Percentiles rank a stretch among this genome's conserved stretches.
Evolutionary conservation across 83 land plant species (phyloP).

Genomic region (Picea engelmannii): DNA sequence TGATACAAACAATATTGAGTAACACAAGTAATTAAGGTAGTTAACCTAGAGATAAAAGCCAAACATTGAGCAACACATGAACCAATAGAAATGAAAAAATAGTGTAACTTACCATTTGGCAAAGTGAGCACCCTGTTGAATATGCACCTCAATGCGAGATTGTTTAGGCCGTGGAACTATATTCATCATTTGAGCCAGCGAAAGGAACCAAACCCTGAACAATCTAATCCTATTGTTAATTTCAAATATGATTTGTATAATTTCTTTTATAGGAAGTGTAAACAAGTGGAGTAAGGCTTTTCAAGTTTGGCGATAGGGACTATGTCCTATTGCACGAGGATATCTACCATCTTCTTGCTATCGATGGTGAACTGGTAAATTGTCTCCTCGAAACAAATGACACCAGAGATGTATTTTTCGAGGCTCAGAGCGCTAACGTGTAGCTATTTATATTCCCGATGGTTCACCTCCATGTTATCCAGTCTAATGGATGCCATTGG

Average conservation of each 20-base stretch:
- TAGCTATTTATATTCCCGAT: slow-evolving; percentile 51
- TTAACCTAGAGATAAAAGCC: too few species aligned
- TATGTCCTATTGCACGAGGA: slow-evolving; percentile 45
- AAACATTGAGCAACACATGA: too few species aligned
- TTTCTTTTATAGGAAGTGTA: background rate
- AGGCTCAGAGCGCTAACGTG: slow-evolving; percentile 49
- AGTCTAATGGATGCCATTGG: slow-evolving; percentile 63
- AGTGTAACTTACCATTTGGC: too few species aligned
- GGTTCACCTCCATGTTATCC: slow-evolving; percentile 64
- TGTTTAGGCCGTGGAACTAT: slow-evolving; percentile 61
- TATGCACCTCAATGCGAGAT: too few species aligned
- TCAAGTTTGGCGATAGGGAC: slow-evolving; percentile 68
- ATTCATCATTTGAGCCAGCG: slow-evolving; percentile 60
- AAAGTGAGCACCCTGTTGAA: too few species aligned
- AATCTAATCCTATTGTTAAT: background rate
- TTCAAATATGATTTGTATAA: background rate
- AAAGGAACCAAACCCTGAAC: slow-evolving; percentile 64
- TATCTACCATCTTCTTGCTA: slow-evolving; percentile 64
- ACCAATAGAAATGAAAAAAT: too few species aligned
- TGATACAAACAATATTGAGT: too few species aligned
- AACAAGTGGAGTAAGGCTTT: slow-evolving; percentile 35
- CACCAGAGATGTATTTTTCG: slow-evolving; percentile 53
- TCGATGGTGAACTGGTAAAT: slow-evolving; percentile 58
- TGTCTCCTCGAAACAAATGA: slow-evolving; percentile 66
- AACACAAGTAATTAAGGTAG: too few species aligned